Evolutionary conservation across 495 filamentous ascomycete genomes (phyloP).

Genomic region (Aspergillus funiculosus): DNA sequence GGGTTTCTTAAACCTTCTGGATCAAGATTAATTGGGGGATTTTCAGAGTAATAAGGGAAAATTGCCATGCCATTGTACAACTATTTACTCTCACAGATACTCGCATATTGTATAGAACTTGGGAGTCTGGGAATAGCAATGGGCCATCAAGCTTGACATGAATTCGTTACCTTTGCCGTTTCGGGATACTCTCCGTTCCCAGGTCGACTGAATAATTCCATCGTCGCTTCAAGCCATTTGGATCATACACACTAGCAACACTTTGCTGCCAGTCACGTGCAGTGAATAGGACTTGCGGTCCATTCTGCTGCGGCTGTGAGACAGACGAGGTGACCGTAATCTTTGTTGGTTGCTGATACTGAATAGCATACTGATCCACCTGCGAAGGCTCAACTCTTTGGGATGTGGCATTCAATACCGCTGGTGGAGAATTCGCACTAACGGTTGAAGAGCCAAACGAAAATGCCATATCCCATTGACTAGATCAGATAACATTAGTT

Average conservation of each 20-base stretch:
- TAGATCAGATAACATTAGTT: slow-evolving; percentile 26
- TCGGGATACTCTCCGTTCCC: slow-evolving; percentile 25
- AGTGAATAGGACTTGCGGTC: slow-evolving; percentile 67
- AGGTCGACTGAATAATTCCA: slow-evolving; percentile 52
- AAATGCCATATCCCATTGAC: slow-evolving; percentile 91
- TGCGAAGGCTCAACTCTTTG: slow-evolving; percentile 29
- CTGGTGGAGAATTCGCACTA: slow-evolving; percentile 46
- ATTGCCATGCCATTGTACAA: slow-evolving; percentile 6
- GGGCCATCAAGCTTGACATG: no score
- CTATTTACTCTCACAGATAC: neutral
- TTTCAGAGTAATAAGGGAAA: no score
- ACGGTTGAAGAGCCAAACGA: slow-evolving; percentile 53
- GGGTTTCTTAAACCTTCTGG: no score
- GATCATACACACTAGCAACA: slow-evolving; percentile 82
- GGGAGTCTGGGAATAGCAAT: neutral
- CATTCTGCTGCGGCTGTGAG: slow-evolving; percentile 49
- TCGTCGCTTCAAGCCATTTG: slow-evolving; percentile 65
- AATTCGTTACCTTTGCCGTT: slow-evolving; percentile 32
- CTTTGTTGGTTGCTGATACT: slow-evolving; percentile 34
- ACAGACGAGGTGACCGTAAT: slow-evolving; percentile 44
- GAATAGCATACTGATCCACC: slow-evolving; percentile 34
- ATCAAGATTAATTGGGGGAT: no score
- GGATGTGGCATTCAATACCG: slow-evolving; percentile 29
- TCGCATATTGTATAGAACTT: neutral
- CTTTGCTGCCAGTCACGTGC: slow-evolving; percentile 96